Evolutionary conservation across 139 green algal species (phyloP).

Genomic region (Astrephomene gubernaculifera): DNA sequence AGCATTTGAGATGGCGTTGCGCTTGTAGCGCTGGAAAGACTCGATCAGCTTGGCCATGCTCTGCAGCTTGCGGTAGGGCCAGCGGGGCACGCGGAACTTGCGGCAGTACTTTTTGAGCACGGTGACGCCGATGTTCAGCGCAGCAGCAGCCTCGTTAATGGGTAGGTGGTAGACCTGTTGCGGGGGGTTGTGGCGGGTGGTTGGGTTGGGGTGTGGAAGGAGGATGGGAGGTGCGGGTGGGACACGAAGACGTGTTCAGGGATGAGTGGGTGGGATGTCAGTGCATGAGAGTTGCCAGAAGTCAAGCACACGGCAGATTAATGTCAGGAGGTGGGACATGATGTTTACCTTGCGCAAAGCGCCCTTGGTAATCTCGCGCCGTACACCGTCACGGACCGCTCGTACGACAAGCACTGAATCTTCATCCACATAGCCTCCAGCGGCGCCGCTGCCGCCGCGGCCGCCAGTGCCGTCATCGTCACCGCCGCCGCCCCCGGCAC

Average conservation of each 20-base stretch:
- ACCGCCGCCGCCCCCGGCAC: not conserved
- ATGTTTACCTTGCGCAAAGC: conserved; percentile 30
- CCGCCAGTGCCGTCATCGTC: not conserved
- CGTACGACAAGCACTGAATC: conserved; percentile 16
- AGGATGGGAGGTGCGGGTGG: not conserved
- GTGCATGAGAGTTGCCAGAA: too few relatives aligned
- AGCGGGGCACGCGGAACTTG: conserved; percentile 68
- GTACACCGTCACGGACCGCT: not conserved
- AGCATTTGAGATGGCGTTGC: not conserved
- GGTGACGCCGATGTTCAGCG: conserved; percentile 71
- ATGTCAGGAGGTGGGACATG: not conserved
- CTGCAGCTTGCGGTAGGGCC: conserved; percentile 78
- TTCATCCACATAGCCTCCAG: conserved; percentile 22
- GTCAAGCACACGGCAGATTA: not conserved
- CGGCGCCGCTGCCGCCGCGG: not conserved
- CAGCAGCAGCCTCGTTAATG: conserved; percentile 67
- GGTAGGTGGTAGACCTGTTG: conserved; percentile 76
- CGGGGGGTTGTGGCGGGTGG: not conserved
- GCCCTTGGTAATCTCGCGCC: conserved; percentile 36
- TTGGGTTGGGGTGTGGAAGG: not conserved
- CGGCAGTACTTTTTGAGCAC: conserved; percentile 81
- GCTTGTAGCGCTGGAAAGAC: conserved; percentile 29
- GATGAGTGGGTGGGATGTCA: not conserved
- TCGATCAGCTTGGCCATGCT: conserved; percentile 71
- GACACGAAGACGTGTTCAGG: not conserved